phyloP scores from a whole-genome alignment of 176 grass and related monocot genomes.

The Hyparrhenia diplandra region DNA sequence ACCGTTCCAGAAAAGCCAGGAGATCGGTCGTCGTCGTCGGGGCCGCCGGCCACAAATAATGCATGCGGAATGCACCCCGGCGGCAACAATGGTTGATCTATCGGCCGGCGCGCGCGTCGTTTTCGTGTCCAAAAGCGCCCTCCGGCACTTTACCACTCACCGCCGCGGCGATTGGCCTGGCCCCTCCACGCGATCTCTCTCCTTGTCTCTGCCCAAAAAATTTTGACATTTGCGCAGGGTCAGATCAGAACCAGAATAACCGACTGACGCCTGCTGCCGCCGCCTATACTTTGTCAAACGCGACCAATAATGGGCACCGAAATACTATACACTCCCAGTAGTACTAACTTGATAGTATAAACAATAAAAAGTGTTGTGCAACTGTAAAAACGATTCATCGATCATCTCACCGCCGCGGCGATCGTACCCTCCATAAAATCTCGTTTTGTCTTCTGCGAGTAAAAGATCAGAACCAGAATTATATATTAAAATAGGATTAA shows the following conservation, averaged over 20 bases:
- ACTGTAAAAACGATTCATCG: neutral
- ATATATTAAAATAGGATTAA: no score
- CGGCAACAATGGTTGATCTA: no score
- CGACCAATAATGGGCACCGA: neutral
- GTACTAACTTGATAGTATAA: no score
- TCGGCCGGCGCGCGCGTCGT: neutral
- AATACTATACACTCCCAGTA: neutral
- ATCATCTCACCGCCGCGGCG: no score
- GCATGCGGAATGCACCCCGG: no score
- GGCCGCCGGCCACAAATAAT: neutral
- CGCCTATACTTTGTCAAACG: neutral
- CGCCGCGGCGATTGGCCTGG: neutral
- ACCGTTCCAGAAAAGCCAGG: neutral
- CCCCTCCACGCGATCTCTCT: neutral
- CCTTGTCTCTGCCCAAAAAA: neutral
- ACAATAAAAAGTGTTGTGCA: neutral
- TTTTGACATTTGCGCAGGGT: slow-evolving; percentile 43
- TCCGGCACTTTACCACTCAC: slow-evolving; percentile 39
- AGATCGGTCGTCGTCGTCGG: neutral
- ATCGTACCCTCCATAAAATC: no score
- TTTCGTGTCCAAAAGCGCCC: slow-evolving; percentile 35
- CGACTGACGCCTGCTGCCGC: slow-evolving; percentile 23
- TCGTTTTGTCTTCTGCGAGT: no score
- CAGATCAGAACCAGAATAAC: slow-evolving; percentile 9
- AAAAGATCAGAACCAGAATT: no score